Evolutionary conservation across 2,329 filamentous ascomycete genomes (phyloP), one percentile per base, ranked within the genome.

Genomic region (Aureobasidium pullulans): DNA sequence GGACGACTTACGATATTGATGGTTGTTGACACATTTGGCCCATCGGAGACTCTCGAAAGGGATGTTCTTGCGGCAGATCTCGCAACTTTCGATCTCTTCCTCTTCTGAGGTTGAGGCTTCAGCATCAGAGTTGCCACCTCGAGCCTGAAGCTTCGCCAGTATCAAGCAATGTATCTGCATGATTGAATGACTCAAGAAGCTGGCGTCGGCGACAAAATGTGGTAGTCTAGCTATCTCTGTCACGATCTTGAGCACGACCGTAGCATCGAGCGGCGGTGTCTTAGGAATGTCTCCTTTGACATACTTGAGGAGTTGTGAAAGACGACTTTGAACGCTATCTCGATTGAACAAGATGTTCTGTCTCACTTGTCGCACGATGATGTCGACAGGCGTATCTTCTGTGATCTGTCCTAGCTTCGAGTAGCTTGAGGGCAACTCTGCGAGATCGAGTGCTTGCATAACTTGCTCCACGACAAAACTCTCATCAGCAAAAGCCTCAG

Each of bases 11-110:
- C 77, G 69, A 60, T 81, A 83, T 43, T 78, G 61, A 70, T 84
- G 82, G 0, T 79, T 80, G 48, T 75, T 73, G 1, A 64, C 65
- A 65, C 82, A 84, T 43, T 74, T 71, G 0, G 79, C 79, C 65
- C 75, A 75, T 1, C 65, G 66, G 10, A 77, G 65, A 49, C 77
- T 78, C 49, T 75, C 73, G 67, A 83, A 80, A 0, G 71, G 69
- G 42, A 84, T 77, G 0, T 69, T 67, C 3, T 73, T 67, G 15
- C 73, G 68, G 63, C 82, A 84, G 56, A 83, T 77, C 15, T 78
- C 75, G 64, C 82, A 84, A n/a, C 63, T 66, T 62, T 84, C 81
- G 49, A 40, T 48, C 42, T 50, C 37, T 53, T 52, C 53, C 39
- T 47, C 49, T 19, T 59, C 61, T 49, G 47, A 29, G n/a, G 19